Percentiles rank a stretch among this genome's conserved stretches.
These are phyloP conservation scores for Trematosphaeria pertusa DNA, from an alignment of 2,329 filamentous ascomycete genomes.

Conservation along the genomic window DNA sequence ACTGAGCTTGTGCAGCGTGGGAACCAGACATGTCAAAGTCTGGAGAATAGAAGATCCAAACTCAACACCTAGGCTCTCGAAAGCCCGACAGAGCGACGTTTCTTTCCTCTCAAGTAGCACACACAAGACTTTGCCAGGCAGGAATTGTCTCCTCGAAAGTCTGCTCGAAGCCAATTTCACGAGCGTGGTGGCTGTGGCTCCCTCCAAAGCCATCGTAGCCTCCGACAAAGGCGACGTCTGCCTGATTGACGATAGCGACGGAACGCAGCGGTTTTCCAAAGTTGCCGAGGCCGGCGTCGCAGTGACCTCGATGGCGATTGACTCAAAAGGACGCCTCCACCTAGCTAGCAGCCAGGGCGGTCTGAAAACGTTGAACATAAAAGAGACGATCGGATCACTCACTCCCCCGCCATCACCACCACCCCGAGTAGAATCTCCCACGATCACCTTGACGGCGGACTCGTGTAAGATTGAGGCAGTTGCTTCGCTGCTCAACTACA, in stretches of 20 bases:
- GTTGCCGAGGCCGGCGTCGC: slow-evolving; percentile 71
- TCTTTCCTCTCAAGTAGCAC: slow-evolving; percentile 53
- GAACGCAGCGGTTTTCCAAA: slow-evolving; percentile 72
- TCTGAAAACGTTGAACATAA: slow-evolving; percentile 54
- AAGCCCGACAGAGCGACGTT: slow-evolving; percentile 42
- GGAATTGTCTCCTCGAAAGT: slow-evolving; percentile 84
- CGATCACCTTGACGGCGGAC: slow-evolving; percentile 32
- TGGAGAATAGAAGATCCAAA: slow-evolving; percentile 81
- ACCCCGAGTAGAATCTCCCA: slow-evolving; percentile 41
- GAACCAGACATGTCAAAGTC: slow-evolving; percentile 89
- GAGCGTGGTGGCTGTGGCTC: slow-evolving; percentile 74
- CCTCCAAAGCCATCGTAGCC: slow-evolving; percentile 79
- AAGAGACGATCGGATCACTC: slow-evolving; percentile 39
- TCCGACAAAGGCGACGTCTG: slow-evolving; percentile 91
- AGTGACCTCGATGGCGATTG: slow-evolving; percentile 71
- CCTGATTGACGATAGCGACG: slow-evolving; percentile 77
- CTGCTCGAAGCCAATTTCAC: slow-evolving; percentile 86
- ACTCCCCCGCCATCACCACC: slow-evolving; percentile 47
- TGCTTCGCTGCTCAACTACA: slow-evolving; percentile 44
- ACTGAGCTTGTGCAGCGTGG: slow-evolving; percentile 56
- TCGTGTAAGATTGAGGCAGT: slow-evolving; percentile 47
- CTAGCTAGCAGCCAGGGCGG: slow-evolving; percentile 72
- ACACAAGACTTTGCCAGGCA: slow-evolving; percentile 75
- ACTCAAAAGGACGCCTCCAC: slow-evolving; percentile 65
- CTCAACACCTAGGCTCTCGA: slow-evolving; percentile 61